Conservation (phyloP, 2,329 filamentous ascomycete genomes). For the Trichophaea hybrida region DNA sequence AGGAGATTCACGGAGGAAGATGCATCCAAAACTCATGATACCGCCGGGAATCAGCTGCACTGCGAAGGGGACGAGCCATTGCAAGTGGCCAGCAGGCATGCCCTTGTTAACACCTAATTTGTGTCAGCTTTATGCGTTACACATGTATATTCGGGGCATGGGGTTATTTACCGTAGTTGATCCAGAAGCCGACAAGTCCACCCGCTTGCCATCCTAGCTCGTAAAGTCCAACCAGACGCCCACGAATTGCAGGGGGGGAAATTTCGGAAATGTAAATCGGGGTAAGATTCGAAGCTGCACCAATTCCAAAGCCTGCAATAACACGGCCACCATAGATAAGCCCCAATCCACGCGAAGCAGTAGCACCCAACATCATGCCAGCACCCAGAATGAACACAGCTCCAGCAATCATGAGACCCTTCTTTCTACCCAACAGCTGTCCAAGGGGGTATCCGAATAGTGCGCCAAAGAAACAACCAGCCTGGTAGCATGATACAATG, state of each 20-base stretch:
- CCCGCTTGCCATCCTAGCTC: conserved; percentile 48
- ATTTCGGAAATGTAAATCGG: conserved; percentile 49
- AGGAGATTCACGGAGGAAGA: conserved; percentile 28
- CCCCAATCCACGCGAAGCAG: conserved; percentile 29
- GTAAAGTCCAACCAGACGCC: conserved; percentile 44
- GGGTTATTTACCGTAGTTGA: conserved; percentile 39
- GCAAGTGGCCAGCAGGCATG: conserved; percentile 30
- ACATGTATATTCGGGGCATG: neutral
- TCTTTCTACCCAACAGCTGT: conserved; percentile 39
- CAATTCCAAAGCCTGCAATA: conserved; percentile 36
- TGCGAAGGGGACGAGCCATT: conserved; percentile 51
- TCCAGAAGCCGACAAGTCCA: conserved; percentile 50
- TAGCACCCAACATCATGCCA: conserved; percentile 21
- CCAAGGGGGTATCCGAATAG: conserved; percentile 41
- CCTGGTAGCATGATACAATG: conserved; percentile 65
- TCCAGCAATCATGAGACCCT: conserved; percentile 39
- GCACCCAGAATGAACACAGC: conserved; percentile 35
- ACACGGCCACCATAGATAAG: conserved; percentile 48
- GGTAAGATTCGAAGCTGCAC: conserved; percentile 41
- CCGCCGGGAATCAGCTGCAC: conserved; percentile 33
- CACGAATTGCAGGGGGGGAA: conserved; percentile 45
- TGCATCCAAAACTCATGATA: conserved; percentile 25
- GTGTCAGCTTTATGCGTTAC: neutral
- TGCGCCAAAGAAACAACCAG: conserved; percentile 71
- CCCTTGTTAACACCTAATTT: conserved; percentile 2